Percentiles rank a stretch among this genome's conserved stretches.
Conservation (phyloP, 2,329 filamentous ascomycete genomes). For the Talaromyces sp. region DNA sequence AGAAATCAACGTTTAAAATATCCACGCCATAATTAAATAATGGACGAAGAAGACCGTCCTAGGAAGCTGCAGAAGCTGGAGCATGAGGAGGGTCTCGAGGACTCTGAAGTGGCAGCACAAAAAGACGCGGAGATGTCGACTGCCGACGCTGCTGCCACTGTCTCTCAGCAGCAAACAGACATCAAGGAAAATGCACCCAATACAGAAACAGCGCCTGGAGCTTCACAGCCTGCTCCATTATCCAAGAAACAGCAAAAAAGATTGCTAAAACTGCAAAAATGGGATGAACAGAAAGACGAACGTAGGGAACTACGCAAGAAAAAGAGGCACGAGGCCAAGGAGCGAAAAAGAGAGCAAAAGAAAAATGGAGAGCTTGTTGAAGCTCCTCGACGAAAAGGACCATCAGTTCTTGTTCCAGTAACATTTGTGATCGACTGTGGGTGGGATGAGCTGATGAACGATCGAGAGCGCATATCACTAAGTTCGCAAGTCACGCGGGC, state of each 20-base stretch:
- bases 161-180: not conserved
- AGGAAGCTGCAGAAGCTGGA: conserved; percentile 51
- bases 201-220: not conserved
- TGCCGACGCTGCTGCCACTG: not conserved
- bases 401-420: conserved; percentile 61
- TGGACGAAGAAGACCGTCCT: conserved; percentile 53
- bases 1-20: not conserved
- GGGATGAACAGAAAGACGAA: conserved; percentile 65
- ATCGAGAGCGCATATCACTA: conserved; percentile 79
- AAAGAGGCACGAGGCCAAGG: conserved; percentile 48
- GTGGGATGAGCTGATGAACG: conserved; percentile 85
- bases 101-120: conserved; percentile 24
- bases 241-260: conserved; percentile 89
- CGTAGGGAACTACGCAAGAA: conserved; percentile 57
- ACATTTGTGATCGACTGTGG: conserved; percentile 84
- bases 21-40: conserved; percentile 22
- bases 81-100: conserved; percentile 25
- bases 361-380: conserved; percentile 30
- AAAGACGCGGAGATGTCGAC: conserved; percentile 21
- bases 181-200: conserved; percentile 5
- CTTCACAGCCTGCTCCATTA: conserved; percentile 35
- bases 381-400: conserved; percentile 19
- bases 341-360: conserved; percentile 41
- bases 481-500: conserved; percentile 76
- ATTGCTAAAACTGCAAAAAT: conserved; percentile 63